Base-by-base conservation (phyloP, 106 monocot genomes). In the Acanthochlamys bracteata region DNA sequence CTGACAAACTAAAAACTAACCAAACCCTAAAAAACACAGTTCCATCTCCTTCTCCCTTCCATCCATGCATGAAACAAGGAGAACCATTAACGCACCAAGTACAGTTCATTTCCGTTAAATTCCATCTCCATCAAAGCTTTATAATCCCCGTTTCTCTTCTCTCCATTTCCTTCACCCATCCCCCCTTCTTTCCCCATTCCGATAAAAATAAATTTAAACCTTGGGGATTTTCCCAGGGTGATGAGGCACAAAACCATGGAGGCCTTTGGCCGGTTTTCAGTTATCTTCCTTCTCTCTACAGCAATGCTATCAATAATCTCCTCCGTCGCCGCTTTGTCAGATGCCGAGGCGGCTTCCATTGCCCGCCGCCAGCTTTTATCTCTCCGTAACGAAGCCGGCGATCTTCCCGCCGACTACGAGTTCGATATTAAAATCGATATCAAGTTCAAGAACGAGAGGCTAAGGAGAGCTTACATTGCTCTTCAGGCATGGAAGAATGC, bases 291-390 rank as follows among this genome's bases (percentile, higher is more conserved):
- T 33, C 33, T 33, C 33, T 33, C 6, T 33, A 33, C 33, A 12
- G 7, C 20, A 24, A 41, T 60, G 13, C 69, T 27, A 26, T 47
- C 25, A 46, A 10, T 64, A 2, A 6, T 20, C 45, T 40, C 46
- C 39, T 26, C 53, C 23, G 24, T 24, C 25, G 11, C 51, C 25
- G 51, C 53, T 14, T 27, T 66, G 17, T 66, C 66, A 0, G 66
- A 66, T 51, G 16, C 16, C 39, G 66, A 66, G 53, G 66, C 66
- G 17, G 24, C 66, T 25, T 15, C 26, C 53, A 66, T 66, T 4
- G 53, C 53, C 26, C 66, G 66, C 7, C 66, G 66, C 25, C 66
- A 66, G 66, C 66, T 66, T 14, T 17, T 66, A 17, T n/a, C 66
- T 19, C 25, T 66, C 25, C 24, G 17, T 11, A 21, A 20, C 8